Evolutionary conservation across 176 grass and related monocot genomes (phyloP).

Genomic region (Olyra latifolia): DNA sequence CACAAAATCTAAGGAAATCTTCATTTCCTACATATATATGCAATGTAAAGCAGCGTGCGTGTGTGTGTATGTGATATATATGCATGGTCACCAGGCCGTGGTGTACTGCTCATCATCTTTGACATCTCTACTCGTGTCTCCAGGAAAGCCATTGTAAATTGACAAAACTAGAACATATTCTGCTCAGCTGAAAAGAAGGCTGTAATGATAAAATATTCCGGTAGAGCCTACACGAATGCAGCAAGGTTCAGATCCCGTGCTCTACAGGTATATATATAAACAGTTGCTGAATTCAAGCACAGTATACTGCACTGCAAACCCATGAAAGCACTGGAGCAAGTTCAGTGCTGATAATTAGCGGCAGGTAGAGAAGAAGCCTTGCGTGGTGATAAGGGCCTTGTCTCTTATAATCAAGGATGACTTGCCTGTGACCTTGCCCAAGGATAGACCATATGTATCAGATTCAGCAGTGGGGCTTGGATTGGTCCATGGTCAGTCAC

Average conservation of each 20-base stretch:
- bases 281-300: neutral
- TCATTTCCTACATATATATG: neutral
- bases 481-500: slow-evolving; percentile 38
- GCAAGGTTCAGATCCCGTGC: neutral
- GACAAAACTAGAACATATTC: slow-evolving; percentile 20
- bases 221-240: neutral
- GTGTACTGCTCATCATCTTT: slow-evolving; percentile 22
- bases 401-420: slow-evolving; percentile 40
- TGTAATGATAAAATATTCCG: neutral
- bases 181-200: neutral
- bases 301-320: neutral
- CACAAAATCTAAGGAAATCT: slow-evolving; percentile 16
- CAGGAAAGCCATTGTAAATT: neutral
- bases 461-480: slow-evolving; percentile 10
- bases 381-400: slow-evolving; percentile 4
- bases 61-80: too few species aligned
- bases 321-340: neutral
- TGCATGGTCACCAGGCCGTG: neutral
- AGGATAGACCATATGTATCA: too few species aligned
- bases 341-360: neutral
- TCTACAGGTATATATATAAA: neutral
- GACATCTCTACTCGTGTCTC: slow-evolving; percentile 2
- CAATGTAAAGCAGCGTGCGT: neutral
- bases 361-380: slow-evolving; percentile 22
- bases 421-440: slow-evolving; percentile 36